Evolutionary conservation across 768 basidiomycete genomes (phyloP).

Genomic region (Gymnopilus dilepis): DNA sequence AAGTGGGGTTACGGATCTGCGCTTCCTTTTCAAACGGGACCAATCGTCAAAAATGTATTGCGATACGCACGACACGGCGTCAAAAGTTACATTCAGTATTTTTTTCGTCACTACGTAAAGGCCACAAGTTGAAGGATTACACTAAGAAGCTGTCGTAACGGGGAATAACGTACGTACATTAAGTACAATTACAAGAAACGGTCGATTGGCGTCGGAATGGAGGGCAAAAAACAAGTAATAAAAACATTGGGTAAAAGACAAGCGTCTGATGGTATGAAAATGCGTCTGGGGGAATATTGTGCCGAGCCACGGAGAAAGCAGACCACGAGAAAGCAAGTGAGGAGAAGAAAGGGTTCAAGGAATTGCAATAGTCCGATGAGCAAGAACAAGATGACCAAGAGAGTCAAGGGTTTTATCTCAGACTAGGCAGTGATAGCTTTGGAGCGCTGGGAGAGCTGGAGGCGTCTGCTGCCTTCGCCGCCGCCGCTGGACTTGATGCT

Average conservation of each 20-base stretch:
- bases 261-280: neutral
- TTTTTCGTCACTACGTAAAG: neutral
- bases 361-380: neutral
- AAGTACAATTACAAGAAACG: conserved; percentile 3
- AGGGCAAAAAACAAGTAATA: neutral
- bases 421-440: neutral
- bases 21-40: no score
- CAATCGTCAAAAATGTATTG: no score
- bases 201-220: no score
- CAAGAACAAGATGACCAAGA: neutral
- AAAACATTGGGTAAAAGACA: no score
- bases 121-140: neutral
- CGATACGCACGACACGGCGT: no score
- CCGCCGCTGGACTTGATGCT: neutral
- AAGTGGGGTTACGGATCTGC: no score
- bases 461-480: neutral
- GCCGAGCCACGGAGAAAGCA: neutral
- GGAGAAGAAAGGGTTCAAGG: neutral
- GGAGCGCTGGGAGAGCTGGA: neutral
- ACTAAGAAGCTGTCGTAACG: neutral
- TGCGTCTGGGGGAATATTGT: neutral
- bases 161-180: neutral
- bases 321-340: no score
- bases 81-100: neutral
- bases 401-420: neutral